A percentile compares a stretch with the other conserved stretches of the same genome.
Evolutionary conservation across 495 filamentous ascomycete genomes (phyloP).

Genomic region (Rostrohypoxylon terebratum): DNA sequence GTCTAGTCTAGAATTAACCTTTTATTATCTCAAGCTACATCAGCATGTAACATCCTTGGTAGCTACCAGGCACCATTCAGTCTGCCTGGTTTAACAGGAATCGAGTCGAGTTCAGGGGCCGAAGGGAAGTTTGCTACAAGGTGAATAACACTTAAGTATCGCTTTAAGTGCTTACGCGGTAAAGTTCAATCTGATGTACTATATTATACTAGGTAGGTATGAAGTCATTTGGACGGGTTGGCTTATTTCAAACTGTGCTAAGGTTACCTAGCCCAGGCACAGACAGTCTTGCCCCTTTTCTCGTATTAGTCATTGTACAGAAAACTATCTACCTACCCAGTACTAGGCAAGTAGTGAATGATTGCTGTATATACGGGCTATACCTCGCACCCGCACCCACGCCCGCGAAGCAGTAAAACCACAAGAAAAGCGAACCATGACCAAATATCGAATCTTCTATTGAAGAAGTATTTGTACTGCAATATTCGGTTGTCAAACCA

Average conservation of each 20-base stretch:
- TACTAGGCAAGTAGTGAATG: neutral
- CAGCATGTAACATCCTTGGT: neutral
- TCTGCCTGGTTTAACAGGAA: neutral
- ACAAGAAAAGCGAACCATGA: too few species aligned
- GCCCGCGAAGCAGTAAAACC: neutral
- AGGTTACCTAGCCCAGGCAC: neutral
- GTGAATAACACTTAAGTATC: neutral
- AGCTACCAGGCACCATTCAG: neutral
- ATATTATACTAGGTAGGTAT: neutral
- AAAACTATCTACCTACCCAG: too few species aligned
- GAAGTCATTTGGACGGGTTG: neutral
- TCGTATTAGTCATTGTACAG: neutral
- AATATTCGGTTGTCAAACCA: neutral
- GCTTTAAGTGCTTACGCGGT: neutral
- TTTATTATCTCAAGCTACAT: neutral
- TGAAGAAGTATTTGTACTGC: neutral
- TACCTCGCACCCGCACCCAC: neutral
- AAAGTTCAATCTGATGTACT: neutral
- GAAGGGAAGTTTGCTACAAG: constrained; percentile 7
- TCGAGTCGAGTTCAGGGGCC: neutral
- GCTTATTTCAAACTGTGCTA: neutral
- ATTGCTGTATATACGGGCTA: neutral
- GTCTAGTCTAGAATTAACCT: neutral
- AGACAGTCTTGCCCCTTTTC: constrained; percentile 46
- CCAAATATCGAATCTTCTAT: neutral